phyloP scores from a whole-genome alignment of 148 eudicot genomes.

The Nepenthes gracilis region DNA sequence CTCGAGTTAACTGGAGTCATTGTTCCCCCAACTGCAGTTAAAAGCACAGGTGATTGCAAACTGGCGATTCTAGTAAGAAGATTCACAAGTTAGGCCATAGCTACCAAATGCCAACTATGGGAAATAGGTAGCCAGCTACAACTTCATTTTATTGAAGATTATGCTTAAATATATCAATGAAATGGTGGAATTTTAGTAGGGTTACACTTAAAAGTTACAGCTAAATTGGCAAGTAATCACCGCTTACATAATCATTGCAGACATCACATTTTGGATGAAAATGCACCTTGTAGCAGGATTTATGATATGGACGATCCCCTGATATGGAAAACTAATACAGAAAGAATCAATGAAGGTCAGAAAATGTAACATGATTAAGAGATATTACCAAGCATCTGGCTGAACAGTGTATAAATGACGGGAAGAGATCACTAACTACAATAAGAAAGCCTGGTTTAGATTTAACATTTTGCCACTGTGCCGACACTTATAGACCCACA shows the following conservation, averaged over 20 bases:
- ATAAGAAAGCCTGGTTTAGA: no score
- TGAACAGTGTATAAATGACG: background rate
- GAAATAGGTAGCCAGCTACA: background rate
- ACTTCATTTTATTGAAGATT: no score
- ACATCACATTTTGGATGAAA: conserved; percentile 92
- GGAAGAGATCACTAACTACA: no score
- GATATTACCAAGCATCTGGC: background rate
- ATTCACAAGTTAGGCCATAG: background rate
- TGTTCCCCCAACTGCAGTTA: no score
- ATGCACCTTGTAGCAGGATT: conserved; percentile 70
- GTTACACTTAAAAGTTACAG: no score
- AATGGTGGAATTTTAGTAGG: no score
- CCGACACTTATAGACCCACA: no score
- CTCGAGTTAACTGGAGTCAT: no score
- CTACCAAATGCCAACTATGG: background rate
- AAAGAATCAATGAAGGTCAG: background rate
- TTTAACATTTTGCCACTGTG: no score
- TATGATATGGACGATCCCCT: conserved; percentile 87
- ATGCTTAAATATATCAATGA: no score
- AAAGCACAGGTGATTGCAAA: no score
- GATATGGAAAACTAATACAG: conserved; percentile 60
- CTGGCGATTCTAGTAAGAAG: background rate
- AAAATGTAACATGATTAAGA: conserved; percentile 42
- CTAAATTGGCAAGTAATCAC: background rate
- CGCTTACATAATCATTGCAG: conserved; percentile 81